Evolutionary conservation across 2,329 filamentous ascomycete species (phyloP).

Genomic region (Camillea tinctor): DNA sequence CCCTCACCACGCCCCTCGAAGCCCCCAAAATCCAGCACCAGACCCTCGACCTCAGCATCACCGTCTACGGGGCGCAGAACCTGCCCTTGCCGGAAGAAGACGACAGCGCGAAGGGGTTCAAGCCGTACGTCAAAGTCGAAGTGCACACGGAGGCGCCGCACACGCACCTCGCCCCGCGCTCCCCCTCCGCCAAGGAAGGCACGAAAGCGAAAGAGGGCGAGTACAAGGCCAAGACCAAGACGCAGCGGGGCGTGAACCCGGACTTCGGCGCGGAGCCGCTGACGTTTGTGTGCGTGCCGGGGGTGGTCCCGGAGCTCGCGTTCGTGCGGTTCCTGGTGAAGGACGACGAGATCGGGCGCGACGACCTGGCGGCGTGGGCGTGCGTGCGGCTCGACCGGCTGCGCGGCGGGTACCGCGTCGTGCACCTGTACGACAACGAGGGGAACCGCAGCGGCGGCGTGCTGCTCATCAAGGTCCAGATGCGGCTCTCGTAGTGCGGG

Average conservation of each 20-base stretch:
- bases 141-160: slow-evolving; percentile 67
- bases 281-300: slow-evolving; percentile 52
- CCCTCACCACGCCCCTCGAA: slow-evolving; percentile 13
- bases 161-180: slow-evolving; percentile 22
- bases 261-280: slow-evolving; percentile 62
- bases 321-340: slow-evolving; percentile 84
- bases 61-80: slow-evolving; percentile 73
- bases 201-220: slow-evolving; percentile 56
- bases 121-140: slow-evolving; percentile 80
- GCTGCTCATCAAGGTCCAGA: slow-evolving; percentile 74
- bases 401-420: slow-evolving; percentile 70
- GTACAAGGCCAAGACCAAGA: slow-evolving; percentile 60
- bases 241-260: slow-evolving; percentile 56
- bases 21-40: slow-evolving; percentile 45
- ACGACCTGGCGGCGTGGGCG: slow-evolving; percentile 82
- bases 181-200: slow-evolving; percentile 36
- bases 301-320: slow-evolving; percentile 66
- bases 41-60: slow-evolving; percentile 68
- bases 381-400: slow-evolving; percentile 83
- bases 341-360: slow-evolving; percentile 77
- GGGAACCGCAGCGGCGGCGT: slow-evolving; percentile 66
- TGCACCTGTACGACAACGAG: slow-evolving; percentile 70
- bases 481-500: slow-evolving; percentile 21
- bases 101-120: slow-evolving; percentile 55
- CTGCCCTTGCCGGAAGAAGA: slow-evolving; percentile 63